Base-by-base conservation (phyloP, 2,329 filamentous ascomycete species). In the Alternaria sp. region DNA sequence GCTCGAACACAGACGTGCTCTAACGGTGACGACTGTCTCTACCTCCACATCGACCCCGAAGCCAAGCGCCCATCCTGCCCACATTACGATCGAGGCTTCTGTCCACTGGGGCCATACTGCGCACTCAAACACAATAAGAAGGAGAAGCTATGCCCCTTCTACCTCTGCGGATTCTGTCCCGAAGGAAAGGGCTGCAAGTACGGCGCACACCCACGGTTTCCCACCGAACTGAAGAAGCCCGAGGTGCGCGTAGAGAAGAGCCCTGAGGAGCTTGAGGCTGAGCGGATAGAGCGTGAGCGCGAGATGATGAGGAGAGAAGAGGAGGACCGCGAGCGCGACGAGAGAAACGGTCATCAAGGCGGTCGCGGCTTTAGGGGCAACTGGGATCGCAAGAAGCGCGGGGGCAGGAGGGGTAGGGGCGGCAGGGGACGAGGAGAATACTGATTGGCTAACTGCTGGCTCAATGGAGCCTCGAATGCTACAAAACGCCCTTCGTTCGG, bases 51-150 rank as follows among this genome's bases (percentile, higher is more conserved):
- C 73, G 93, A 96, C 74, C 92, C 94, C 54, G 87, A 93, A 78
- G 89, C 91, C 65, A 90, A 93, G 75, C 84, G 79, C 61, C 69
- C 79, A 65, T 68, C 79, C 63, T 77, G 80, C 93, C 72, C 92
- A 89, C 92, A 96, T 81, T 99, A 97, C 84, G 94, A 97, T 66
- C 90, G 91, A 71, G 96, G 96, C 3, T 98, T 98, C 84, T 99
- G 96, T 75, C 93, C 93, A 18, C 86, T 98, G 10, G 96, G 96
- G 0, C 94, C 94, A 1, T 83, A 88, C 63, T 99, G 96, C 81
- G 89, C 91, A 23, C 94, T 97, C 82, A 92, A 94, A 71, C 96
- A 99, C 81, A 90, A 97, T 60, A 88, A 94, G 63, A 89, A 92
- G 67, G 74, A 77, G 33, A 89, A 87, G 68, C 80, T 97, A 7